Evolutionary conservation across 202 grass and related monocot species (phyloP).

Genomic region (Brachypodium distachyon): DNA sequence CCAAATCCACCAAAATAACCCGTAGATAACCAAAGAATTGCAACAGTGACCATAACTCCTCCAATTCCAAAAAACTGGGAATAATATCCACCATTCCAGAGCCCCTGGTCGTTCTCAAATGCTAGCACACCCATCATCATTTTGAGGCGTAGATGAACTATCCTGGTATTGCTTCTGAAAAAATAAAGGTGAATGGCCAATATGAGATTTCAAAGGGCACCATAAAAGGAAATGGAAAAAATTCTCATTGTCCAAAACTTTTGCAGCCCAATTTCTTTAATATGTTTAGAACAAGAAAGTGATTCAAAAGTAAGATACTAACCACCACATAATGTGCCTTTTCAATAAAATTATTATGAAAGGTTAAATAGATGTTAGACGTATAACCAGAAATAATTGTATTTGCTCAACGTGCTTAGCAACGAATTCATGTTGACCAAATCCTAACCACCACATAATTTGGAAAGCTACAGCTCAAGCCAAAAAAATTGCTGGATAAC

Average conservation of each 20-base stretch:
- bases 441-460: slow-evolving; percentile 31
- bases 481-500: background rate
- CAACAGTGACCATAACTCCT: slow-evolving; percentile 65
- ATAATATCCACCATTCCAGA: slow-evolving; percentile 61
- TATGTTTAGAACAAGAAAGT: slow-evolving; percentile 6
- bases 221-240: background rate
- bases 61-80: slow-evolving; percentile 74
- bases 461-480: background rate
- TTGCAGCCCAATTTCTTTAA: background rate
- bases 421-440: slow-evolving; percentile 20
- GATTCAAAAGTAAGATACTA: slow-evolving; percentile 10
- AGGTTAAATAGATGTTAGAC: slow-evolving; percentile 3
- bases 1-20: slow-evolving; percentile 76
- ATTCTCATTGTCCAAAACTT: background rate
- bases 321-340: too few relatives aligned
- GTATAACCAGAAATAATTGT: background rate
- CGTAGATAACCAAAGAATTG: slow-evolving; percentile 64
- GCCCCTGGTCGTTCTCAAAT: slow-evolving; percentile 60
- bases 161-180: slow-evolving; percentile 24
- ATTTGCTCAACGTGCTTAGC: slow-evolving; percentile 8
- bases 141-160: background rate
- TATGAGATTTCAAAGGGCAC: slow-evolving; percentile 13
- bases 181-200: background rate
- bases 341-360: slow-evolving; percentile 7
- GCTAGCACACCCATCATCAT: slow-evolving; percentile 59